Conservation (phyloP, 2,329 filamentous ascomycete species). For the Colletotrichum camelliae region DNA sequence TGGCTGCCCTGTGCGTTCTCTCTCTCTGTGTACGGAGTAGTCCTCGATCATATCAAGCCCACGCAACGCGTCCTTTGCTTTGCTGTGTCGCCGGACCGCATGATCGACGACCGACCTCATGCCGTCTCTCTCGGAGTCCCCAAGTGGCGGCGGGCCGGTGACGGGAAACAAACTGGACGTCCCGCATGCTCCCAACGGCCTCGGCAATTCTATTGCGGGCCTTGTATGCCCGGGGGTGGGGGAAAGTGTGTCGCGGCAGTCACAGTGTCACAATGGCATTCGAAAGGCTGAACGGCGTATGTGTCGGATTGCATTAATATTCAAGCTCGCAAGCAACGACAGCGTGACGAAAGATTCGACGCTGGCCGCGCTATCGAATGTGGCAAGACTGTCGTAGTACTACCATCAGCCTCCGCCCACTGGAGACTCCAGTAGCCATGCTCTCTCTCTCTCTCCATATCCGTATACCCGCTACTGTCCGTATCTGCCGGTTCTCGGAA, state of each 20-base stretch:
- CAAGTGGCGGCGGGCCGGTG: background rate
- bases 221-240: background rate
- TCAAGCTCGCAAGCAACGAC: background rate
- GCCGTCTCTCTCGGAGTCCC: background rate
- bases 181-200: background rate
- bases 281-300: background rate
- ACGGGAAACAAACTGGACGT: background rate
- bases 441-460: background rate
- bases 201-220: background rate
- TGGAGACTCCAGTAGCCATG: background rate
- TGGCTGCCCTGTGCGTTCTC: constrained; percentile 7
- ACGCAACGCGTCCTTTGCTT: background rate
- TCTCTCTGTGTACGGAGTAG: background rate
- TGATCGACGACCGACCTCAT: background rate
- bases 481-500: background rate
- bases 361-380: background rate
- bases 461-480: too few relatives aligned
- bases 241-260: background rate
- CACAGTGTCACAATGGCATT: background rate
- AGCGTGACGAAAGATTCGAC: background rate
- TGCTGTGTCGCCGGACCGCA: background rate
- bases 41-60: background rate
- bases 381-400: background rate
- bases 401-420: background rate
- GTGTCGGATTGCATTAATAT: background rate